These are phyloP conservation scores for Magnolia officinalis DNA, from an alignment of 164 flowering plant species.

Conservation along the genomic window DNA sequence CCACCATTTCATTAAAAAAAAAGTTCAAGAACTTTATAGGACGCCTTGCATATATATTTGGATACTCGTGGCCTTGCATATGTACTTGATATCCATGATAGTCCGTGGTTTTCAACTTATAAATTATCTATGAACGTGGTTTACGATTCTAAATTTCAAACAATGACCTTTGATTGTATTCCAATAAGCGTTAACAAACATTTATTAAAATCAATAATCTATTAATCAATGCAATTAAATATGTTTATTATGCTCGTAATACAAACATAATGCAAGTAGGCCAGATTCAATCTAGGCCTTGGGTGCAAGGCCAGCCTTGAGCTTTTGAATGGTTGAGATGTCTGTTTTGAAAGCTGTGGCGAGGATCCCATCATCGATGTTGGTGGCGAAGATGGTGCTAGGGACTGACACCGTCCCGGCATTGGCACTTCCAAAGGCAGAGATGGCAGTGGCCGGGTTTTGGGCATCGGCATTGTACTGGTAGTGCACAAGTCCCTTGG, in stretches of 20 bases:
- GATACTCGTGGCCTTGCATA: no score
- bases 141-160: no score
- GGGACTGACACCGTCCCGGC: conserved; percentile 12
- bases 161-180: no score
- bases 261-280: neutral
- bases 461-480: neutral
- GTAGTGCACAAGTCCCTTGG: conserved; percentile 19
- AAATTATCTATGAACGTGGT: no score
- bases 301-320: conserved; percentile 13
- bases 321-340: conserved; percentile 7
- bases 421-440: conserved; percentile 24
- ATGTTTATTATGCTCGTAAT: no score
- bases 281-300: neutral
- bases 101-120: neutral
- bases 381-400: conserved; percentile 4
- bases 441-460: neutral
- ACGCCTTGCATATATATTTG: no score
- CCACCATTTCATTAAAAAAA: no score
- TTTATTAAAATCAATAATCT: no score
- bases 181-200: no score
- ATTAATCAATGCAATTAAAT: no score
- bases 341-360: conserved; percentile 11
- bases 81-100: no score
- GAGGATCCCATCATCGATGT: neutral
- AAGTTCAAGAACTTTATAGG: no score